Evolutionary conservation across 1,139 yeast genomes (phyloP), one percentile per base, ranked within the genome.

Genomic region (Diutina catenulata): DNA sequence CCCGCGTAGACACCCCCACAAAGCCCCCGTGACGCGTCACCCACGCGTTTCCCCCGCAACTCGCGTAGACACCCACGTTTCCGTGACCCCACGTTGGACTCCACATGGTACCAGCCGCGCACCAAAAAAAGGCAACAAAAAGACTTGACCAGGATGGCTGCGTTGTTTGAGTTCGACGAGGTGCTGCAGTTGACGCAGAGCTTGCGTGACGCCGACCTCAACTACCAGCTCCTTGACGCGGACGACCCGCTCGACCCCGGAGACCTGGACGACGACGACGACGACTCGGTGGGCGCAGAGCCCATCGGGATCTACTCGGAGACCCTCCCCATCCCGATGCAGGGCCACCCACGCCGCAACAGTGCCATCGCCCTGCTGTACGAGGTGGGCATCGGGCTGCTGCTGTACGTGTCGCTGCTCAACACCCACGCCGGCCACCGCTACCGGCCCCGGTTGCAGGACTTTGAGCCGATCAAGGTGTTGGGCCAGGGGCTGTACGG

Each of bases 401-500:
- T 26, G 22, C 21, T 26, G 13, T 31, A 31, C n/a, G 35, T 31
- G 19, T 26, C 21, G 35, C 20, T 24, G 21, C 8, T 31, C n/a
- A n/a, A n/a, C n/a, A 24, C 21, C 25, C 25, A 25, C 8, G 20
- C 35, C 4, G 35, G 35, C 5, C 25, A 25, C 4, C 25, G 20
- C 10, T 41, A 42, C 39, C 53, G 49, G 42, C 70, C 72, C 3
- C 55, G 54, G 15, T 51, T 68, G 10, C 49, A 64, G 1, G 95
- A 87, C 53, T 87, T 87, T 49, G 78, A 73, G 45, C 82, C 83
- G 2, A 59, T 87, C 9, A 80, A 77, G 54, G 93, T 86, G 0
- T 62, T 87, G n/a, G 96, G 96, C 0, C 75, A 78, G 45, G 96
- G 96, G 3, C 87, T 95, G 1, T 87, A 84, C 49, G 96, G 97